These are phyloP conservation scores for Fusarium begoniae DNA, from an alignment of 2,329 filamentous ascomycete species.

Conservation along the genomic window DNA sequence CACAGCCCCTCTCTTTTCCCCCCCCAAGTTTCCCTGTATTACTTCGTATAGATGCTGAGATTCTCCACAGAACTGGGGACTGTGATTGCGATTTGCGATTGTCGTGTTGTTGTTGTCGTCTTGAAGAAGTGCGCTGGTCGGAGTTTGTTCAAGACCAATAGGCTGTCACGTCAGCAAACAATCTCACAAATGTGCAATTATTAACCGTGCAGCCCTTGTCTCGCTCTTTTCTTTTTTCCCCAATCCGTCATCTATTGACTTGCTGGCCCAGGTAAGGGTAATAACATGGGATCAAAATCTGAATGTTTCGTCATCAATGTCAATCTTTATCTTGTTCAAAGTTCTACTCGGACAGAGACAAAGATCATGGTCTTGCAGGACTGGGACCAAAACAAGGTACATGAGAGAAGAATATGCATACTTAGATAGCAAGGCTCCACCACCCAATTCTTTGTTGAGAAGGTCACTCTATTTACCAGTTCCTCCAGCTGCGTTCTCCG, in stretches of 20 bases:
- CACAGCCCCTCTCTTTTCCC: constrained; percentile 14
- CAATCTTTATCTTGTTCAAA: constrained; percentile 17
- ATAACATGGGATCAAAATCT: background rate
- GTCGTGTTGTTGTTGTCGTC: background rate
- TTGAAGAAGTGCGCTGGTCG: too few relatives aligned
- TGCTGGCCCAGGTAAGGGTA: background rate
- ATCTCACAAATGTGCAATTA: background rate
- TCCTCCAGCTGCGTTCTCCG: background rate
- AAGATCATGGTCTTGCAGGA: background rate
- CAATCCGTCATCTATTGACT: background rate
- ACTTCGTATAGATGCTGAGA: constrained; percentile 24
- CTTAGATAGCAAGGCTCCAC: background rate
- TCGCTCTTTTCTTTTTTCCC: background rate
- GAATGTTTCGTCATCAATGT: constrained; percentile 13
- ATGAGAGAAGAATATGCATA: background rate
- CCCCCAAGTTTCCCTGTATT: constrained; percentile 16
- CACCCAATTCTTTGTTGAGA: constrained; percentile 23
- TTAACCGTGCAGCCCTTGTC: background rate
- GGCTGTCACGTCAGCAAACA: background rate
- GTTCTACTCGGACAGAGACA: background rate
- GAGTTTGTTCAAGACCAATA: too few relatives aligned
- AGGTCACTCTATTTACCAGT: background rate
- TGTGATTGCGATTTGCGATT: background rate
- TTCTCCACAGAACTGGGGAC: constrained; percentile 29
- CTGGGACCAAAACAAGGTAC: constrained; percentile 5